phyloP scores from a whole-genome alignment of 441 rosid genomes.

The Populus hybrid region DNA sequence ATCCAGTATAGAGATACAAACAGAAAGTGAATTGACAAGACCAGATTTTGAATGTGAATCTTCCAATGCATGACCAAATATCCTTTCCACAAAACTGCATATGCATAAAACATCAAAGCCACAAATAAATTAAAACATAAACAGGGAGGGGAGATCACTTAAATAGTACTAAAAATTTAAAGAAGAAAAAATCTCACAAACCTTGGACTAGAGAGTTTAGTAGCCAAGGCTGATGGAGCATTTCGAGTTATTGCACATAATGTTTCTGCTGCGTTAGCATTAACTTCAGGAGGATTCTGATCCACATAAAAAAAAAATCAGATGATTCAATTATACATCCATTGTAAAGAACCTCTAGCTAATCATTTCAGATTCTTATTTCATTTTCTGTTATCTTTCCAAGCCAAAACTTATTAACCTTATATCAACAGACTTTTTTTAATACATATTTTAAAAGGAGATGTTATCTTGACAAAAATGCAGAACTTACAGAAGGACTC shows the following conservation, averaged over 20 bases:
- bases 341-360: neutral
- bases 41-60: conserved; percentile 91
- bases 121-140: conserved; percentile 3
- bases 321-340: conserved; percentile 14
- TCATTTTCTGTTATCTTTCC: neutral
- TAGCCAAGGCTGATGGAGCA: conserved; percentile 86
- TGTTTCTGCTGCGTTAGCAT: conserved; percentile 93
- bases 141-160: neutral
- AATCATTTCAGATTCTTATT: too few species aligned
- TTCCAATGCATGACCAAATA: conserved; percentile 86
- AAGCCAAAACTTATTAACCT: neutral
- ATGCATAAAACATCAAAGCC: conserved; percentile 12
- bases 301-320: conserved; percentile 30
- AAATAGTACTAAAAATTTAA: conserved; percentile 14
- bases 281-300: conserved; percentile 86
- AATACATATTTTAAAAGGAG: neutral
- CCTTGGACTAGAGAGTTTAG: conserved; percentile 88
- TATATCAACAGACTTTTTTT: neutral
- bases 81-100: conserved; percentile 85
- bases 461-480: neutral
- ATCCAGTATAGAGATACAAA: conserved; percentile 93
- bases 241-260: conserved; percentile 89
- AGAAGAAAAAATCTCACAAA: conserved; percentile 25
- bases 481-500: conserved; percentile 73
- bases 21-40: conserved; percentile 89